Evolutionary conservation across 148 eudicot genomes (phyloP).

Genomic region (Linanthus parryae): DNA sequence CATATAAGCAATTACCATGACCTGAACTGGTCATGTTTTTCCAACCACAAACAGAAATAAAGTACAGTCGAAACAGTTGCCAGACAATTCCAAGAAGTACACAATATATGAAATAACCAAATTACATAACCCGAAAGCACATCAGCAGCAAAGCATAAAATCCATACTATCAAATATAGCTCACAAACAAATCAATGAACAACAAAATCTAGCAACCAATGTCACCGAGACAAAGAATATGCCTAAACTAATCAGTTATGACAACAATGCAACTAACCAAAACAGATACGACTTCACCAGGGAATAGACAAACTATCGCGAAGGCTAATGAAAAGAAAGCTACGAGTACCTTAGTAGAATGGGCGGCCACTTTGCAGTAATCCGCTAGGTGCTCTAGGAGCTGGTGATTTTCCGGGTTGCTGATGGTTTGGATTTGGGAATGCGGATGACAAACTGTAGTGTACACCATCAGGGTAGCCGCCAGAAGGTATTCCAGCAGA

Average conservation of each 20-base stretch:
- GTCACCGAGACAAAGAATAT: background rate
- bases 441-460: slow-evolving; percentile 40
- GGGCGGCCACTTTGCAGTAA: slow-evolving; percentile 46
- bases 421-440: slow-evolving; percentile 53
- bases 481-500: slow-evolving; percentile 36
- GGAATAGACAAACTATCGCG: background rate
- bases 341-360: slow-evolving; percentile 51
- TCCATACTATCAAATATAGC: background rate
- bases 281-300: background rate
- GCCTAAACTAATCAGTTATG: background rate
- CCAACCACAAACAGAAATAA: no score
- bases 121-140: no score
- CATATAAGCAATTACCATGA: no score
- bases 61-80: no score
- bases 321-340: background rate
- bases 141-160: background rate
- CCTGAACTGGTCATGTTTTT: no score
- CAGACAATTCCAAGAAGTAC: no score
- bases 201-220: background rate
- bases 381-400: slow-evolving; percentile 56
- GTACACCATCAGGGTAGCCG: slow-evolving; percentile 46
- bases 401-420: slow-evolving; percentile 51
- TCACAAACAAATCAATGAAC: background rate
- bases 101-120: no score
- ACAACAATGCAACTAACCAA: background rate